phyloP scores from a whole-genome alignment of 768 basidiomycete genomes.

The Omphalotus guepiniiformis region DNA sequence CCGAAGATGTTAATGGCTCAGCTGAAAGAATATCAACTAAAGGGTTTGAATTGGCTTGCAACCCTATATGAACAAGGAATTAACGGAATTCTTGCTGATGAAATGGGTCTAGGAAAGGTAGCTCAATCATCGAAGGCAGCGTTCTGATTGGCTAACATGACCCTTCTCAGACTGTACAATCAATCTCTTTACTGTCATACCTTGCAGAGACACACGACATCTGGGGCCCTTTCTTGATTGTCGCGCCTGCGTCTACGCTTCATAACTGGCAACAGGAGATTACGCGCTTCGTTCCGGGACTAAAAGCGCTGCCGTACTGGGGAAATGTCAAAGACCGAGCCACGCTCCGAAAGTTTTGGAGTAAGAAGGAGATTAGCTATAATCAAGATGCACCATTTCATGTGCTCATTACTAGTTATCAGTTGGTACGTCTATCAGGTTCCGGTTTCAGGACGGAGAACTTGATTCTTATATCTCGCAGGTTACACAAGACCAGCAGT shows the following conservation, averaged over 20 bases:
- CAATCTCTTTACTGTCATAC: conserved; percentile 92
- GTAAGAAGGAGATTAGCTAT: conserved; percentile 94
- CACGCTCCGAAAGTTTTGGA: conserved; percentile 96
- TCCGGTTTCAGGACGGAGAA: neutral
- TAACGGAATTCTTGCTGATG: conserved; percentile 98
- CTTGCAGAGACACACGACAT: conserved; percentile 97
- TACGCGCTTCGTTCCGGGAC: conserved; percentile 87
- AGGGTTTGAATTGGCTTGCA: conserved; percentile 96
- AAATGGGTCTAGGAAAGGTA: conserved; percentile 95
- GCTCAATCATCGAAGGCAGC: conserved; percentile 4
- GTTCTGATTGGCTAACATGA: neutral
- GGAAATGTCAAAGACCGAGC: conserved; percentile 95
- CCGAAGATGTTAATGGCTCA: conserved; percentile 96
- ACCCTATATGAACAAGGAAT: conserved; percentile 98
- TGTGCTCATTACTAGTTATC: conserved; percentile 95
- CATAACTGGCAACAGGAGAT: conserved; percentile 99
- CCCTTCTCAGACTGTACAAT: conserved; percentile 83
- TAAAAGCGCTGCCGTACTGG: conserved; percentile 98
- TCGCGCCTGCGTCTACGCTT: conserved; percentile 93
- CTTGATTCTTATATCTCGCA: conserved; percentile 22
- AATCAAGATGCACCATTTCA: conserved; percentile 95
- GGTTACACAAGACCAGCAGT: conserved; percentile 96
- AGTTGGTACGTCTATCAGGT: conserved; percentile 55
- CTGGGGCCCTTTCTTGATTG: conserved; percentile 98
- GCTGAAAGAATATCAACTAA: conserved; percentile 96